These are phyloP conservation scores for Aspergillus nanangensis DNA, from an alignment of 495 filamentous ascomycete genomes.

Conservation along the genomic window DNA sequence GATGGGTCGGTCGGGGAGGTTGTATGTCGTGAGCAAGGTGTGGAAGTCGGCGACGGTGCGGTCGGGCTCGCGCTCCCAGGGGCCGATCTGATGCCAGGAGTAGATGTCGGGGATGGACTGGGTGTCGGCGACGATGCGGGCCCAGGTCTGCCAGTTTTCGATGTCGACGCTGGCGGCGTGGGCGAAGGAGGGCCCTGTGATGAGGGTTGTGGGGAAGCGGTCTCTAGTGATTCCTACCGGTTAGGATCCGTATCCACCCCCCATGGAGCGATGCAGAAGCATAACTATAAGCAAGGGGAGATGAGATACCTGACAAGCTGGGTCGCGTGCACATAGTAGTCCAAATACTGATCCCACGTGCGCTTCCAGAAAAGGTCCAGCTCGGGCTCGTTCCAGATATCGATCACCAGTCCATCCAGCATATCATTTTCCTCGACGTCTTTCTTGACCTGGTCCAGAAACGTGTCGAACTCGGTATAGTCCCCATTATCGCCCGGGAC, in stretches of 20 bases:
- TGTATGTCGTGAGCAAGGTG: slow-evolving; percentile 12
- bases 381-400: slow-evolving; percentile 45
- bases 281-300: not conserved
- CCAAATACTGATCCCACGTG: slow-evolving; percentile 25
- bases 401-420: slow-evolving; percentile 28
- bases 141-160: no score
- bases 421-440: slow-evolving; percentile 7
- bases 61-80: no score
- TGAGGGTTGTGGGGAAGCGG: no score
- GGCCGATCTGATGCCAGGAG: no score
- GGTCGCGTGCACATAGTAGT: slow-evolving; percentile 23
- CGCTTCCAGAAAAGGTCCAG: slow-evolving; percentile 28
- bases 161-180: no score
- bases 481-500: not conserved
- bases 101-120: no score
- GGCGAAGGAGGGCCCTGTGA: no score
- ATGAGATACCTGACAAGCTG: slow-evolving; percentile 20
- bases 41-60: not conserved
- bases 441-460: not conserved
- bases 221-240: no score
- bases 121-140: no score
- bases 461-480: not conserved
- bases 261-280: no score
- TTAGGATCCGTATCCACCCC: no score
- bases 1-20: slow-evolving; percentile 24